Evolutionary conservation across 208 protist species (phyloP).

Genomic region (Leishmania tropica): DNA sequence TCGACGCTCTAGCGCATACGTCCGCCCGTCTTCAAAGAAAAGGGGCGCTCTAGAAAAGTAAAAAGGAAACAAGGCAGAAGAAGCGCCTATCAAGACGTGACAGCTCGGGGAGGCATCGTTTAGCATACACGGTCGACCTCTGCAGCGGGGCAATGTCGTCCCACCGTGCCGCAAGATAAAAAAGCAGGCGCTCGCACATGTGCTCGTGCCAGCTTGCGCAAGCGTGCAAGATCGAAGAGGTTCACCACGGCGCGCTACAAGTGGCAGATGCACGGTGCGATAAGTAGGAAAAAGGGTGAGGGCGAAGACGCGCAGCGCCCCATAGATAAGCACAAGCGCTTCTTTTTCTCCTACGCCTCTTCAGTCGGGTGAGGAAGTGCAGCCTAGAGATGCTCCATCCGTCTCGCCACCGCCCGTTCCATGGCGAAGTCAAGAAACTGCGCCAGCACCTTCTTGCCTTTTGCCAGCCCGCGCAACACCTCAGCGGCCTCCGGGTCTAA

Average conservation of each 20-base stretch:
- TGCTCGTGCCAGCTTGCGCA: neutral
- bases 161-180: neutral
- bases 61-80: neutral
- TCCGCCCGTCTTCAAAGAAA: neutral
- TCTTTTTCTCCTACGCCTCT: neutral
- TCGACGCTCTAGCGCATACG: neutral
- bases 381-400: slow-evolving; percentile 8
- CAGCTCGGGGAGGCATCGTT: neutral
- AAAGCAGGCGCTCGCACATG: neutral
- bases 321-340: neutral
- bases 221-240: neutral
- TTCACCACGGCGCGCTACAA: neutral
- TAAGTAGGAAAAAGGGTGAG: too few relatives aligned
- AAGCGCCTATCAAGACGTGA: neutral
- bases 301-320: too few relatives aligned
- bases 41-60: neutral
- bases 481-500: slow-evolving; percentile 27
- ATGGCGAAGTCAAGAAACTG: slow-evolving; percentile 39
- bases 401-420: slow-evolving; percentile 26
- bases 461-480: slow-evolving; percentile 28
- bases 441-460: slow-evolving; percentile 18
- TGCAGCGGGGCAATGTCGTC: neutral
- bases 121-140: neutral
- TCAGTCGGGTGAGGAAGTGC: neutral
- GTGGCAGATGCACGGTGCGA: neutral